Base-by-base conservation (phyloP, 768 basidiomycete species). In the Tylopilus subfusipes region DNA sequence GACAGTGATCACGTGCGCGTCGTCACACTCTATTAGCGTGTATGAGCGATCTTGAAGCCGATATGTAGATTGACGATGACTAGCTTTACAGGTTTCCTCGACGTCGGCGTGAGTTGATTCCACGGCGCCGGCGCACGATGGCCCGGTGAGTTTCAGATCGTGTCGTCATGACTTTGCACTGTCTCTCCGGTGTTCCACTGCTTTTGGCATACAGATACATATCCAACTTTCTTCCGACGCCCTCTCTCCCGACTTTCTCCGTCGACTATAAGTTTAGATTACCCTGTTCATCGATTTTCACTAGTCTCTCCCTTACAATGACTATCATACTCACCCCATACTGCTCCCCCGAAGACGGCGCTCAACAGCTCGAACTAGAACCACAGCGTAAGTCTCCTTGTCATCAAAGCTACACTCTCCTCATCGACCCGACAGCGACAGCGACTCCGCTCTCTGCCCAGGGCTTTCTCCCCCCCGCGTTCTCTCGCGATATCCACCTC, bases 261-360 rank as follows among this genome's bases (percentile, higher is more conserved):
- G 61, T 44, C 36, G 21, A 29, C 14, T 44, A 53, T 39, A 52
- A 46, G 30, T 47, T 31, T 34, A 19, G 18, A 31, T 21, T 13
- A 13, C 47, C 3, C 31, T 10, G 11, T 31, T 31, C 31, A 9
- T 29, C n/a, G n/a, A n/a, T n/a, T n/a, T 19, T 11, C 27, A 45
- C 25, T 25, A 11, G 24, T 54, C 21, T 29, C 10, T 29, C 12
- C 16, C 38, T 21, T 27, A 27, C 48, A 7, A 84, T 84, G 83
- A 82, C 83, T 8, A 74, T 83, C 58, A 68, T 82, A 46, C 80
- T 90, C 56, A 88, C 82, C 30, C 89, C 88, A 13, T 86, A 85
- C 75, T 86, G 80, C 82, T 72, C 66, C 14, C 71, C 73, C 31
- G 27, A 68, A 55, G 80, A 87, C 62, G 88, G 85, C 50, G 76